phyloP scores from a whole-genome alignment of 1,139 yeast genomes.

The Diutina catenulata region DNA sequence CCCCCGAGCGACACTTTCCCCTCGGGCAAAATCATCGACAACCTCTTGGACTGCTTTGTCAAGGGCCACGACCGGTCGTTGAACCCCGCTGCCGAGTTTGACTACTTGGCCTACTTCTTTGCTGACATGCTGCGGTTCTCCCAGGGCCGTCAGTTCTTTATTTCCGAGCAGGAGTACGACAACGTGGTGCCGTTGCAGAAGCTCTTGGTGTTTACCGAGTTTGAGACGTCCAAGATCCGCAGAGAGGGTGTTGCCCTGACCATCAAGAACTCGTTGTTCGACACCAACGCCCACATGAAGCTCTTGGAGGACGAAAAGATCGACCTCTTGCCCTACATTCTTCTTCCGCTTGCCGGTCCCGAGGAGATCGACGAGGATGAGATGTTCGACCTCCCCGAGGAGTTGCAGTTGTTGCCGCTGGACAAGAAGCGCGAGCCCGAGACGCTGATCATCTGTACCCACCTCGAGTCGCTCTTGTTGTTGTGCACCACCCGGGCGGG shows the following conservation, averaged over 20 bases:
- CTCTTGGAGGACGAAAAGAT: slow-evolving; percentile 52
- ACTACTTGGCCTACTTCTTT: slow-evolving; percentile 78
- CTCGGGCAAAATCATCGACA: slow-evolving; percentile 57
- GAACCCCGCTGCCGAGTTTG: slow-evolving; percentile 64
- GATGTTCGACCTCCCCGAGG: slow-evolving; percentile 79
- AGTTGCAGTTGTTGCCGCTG: slow-evolving; percentile 66
- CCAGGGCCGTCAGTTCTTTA: slow-evolving; percentile 66
- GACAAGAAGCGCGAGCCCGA: slow-evolving; percentile 73
- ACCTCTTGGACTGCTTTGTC: slow-evolving; percentile 83
- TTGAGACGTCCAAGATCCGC: slow-evolving; percentile 64
- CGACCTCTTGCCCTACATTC: slow-evolving; percentile 68
- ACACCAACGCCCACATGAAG: slow-evolving; percentile 51
- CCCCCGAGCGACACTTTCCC: slow-evolving; percentile 31
- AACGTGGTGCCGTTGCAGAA: slow-evolving; percentile 72
- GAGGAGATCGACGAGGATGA: slow-evolving; percentile 77
- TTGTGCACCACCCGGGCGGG: slow-evolving; percentile 64
- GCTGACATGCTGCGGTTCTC: slow-evolving; percentile 74
- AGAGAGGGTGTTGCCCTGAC: slow-evolving; percentile 92
- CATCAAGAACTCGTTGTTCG: slow-evolving; percentile 81
- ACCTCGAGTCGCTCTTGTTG: slow-evolving; percentile 64
- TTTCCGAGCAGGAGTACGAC: slow-evolving; percentile 62
- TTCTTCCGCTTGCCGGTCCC: slow-evolving; percentile 77
- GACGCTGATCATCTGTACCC: slow-evolving; percentile 51
- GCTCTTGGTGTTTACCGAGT: slow-evolving; percentile 73
- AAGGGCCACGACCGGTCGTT: slow-evolving; percentile 67